Evolutionary conservation across 2,329 filamentous ascomycete genomes (phyloP).

Genomic region (Cephalotrichum gorgonifer): DNA sequence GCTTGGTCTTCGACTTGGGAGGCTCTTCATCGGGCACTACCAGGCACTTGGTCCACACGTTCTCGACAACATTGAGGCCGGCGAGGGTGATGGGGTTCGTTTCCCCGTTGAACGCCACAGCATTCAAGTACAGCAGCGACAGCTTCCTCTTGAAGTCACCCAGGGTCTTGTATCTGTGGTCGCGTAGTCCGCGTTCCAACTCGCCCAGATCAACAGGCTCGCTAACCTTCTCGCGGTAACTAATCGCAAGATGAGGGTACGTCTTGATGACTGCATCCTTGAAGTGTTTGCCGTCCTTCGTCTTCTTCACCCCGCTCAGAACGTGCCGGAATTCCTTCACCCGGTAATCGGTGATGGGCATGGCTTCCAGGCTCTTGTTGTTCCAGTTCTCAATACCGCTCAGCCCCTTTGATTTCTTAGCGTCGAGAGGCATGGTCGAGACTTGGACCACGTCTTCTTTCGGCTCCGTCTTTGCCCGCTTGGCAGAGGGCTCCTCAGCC

Average conservation of each 20-base stretch:
- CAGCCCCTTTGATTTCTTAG: conserved; percentile 15
- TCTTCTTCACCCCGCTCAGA: conserved; percentile 72
- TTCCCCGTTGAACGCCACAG: conserved; percentile 70
- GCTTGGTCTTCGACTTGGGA: conserved; percentile 41
- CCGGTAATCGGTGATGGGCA: conserved; percentile 47
- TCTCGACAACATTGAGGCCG: conserved; percentile 44
- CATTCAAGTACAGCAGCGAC: conserved; percentile 68
- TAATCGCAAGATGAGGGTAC: conserved; percentile 65
- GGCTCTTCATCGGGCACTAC: conserved; percentile 41
- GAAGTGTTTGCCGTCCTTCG: conserved; percentile 69
- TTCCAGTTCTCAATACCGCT: conserved; percentile 26
- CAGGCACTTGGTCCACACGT: conserved; percentile 35
- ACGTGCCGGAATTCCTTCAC: conserved; percentile 53
- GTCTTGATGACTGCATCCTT: conserved; percentile 66
- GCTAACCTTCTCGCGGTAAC: conserved; percentile 58
- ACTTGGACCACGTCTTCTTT: conserved; percentile 25
- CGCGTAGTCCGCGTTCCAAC: conserved; percentile 72
- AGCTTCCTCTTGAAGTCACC: conserved; percentile 67
- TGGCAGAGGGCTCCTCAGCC: conserved; percentile 57
- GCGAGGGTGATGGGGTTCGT: conserved; percentile 60
- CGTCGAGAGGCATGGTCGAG: conserved; percentile 7
- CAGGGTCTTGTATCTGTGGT: conserved; percentile 55
- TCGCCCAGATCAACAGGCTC: conserved; percentile 76
- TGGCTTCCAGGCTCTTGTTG: conserved; percentile 30
- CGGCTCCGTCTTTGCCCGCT: conserved; percentile 67